Evolutionary conservation across 192 early-diverging fungal species (phyloP).

Genomic region (Mortierella alpina): DNA sequence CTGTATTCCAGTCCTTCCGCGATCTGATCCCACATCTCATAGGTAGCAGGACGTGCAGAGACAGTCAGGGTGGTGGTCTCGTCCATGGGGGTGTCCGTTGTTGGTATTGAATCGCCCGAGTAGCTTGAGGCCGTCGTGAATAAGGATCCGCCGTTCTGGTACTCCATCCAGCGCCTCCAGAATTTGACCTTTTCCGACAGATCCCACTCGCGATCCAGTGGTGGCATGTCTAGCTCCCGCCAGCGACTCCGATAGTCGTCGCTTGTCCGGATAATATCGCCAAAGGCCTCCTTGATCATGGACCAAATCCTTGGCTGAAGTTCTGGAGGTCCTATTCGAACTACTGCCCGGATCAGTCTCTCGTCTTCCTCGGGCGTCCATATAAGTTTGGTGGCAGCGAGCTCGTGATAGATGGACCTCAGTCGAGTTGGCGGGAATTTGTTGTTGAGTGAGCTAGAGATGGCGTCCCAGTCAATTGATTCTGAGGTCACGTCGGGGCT

Average conservation of each 20-base stretch:
- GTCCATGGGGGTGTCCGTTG: background rate
- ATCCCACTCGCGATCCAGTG: conserved; percentile 44
- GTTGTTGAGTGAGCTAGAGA: conserved; percentile 15
- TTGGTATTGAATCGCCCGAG: background rate
- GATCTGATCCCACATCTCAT: conserved; percentile 31
- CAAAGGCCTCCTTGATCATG: conserved; percentile 41
- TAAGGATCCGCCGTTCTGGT: conserved; percentile 11
- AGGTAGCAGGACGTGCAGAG: no score
- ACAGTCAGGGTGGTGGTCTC: no score
- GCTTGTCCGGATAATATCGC: conserved; percentile 15
- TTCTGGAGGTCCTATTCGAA: conserved; percentile 47
- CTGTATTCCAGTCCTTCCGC: conserved; percentile 49
- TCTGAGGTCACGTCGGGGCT: background rate
- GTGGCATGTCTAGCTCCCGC: conserved; percentile 36
- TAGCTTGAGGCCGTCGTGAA: background rate
- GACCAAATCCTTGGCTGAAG: conserved; percentile 34
- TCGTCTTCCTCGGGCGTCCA: conserved; percentile 54
- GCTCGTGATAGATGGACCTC: conserved; percentile 25
- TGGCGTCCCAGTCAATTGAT: conserved; percentile 32
- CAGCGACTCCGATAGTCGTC: conserved; percentile 35
- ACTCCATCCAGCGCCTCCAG: conserved; percentile 42
- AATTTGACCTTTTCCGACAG: conserved; percentile 30
- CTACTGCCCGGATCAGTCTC: conserved; percentile 27
- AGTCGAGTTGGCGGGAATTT: conserved; percentile 23
- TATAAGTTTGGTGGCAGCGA: conserved; percentile 23